Base-by-base conservation (phyloP, 169 alveolate species). In the Plasmodium malariae region DNA sequence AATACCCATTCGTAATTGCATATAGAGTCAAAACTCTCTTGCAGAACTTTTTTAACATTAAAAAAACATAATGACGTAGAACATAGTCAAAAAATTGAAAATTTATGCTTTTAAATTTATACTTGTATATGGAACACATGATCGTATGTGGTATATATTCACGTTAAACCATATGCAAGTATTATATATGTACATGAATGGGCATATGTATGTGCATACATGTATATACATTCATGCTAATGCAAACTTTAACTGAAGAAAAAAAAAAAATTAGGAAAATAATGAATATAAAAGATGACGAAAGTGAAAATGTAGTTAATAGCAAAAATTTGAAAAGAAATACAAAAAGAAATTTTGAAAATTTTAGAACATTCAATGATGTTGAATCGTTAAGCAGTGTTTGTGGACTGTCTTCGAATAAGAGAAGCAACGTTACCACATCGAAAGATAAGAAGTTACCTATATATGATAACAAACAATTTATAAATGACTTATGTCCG, bases 341-440 rank as follows among this genome's bases (percentile, higher is more conserved):
- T 21, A 26, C 19, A 62, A 73, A 73, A 73, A 73, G 87, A 55
- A 57, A 51, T 55, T 59, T 74, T 74, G 88, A 60, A 60, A 9
- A 59, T 14, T 24, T 74, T 21, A 37, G 37, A 7, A 34, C 40
- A 21, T 17, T 3, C 6, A 30, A 74, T 0, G 37, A 67, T 74
- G 51, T 59, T 11, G 74, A 74, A 24, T 30, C 54, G 21, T 57
- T 59, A 60, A 14, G 69, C 34, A 32, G 37, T 26, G 6, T 51
- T n/a, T 9, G 34, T 72, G 14, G 34, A 37, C 14, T 12, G 32
- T 26, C 68, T 51, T 30, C 70, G 54, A 74, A 74, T 43, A 74
- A 74, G 51, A 74, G 74, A 51, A 60, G 74, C 19, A 55, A 57
- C 17, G 21, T 12, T 37, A 14, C 17, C n/a, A 11, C 11, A 28